Conservation (phyloP, 345 rosid genomes). For the Salix arbutifolia region DNA sequence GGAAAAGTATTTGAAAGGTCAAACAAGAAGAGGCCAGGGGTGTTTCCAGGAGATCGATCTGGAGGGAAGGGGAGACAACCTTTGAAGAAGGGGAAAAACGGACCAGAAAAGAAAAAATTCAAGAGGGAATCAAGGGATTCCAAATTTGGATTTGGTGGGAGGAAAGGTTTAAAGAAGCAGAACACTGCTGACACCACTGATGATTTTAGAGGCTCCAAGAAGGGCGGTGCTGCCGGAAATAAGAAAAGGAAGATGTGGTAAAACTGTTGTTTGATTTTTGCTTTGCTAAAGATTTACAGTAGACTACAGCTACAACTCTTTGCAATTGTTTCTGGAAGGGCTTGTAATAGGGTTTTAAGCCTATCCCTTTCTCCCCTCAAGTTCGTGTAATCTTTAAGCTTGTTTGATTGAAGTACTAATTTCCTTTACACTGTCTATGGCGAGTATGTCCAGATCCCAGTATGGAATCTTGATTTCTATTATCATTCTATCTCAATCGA, state of each 20-base stretch:
- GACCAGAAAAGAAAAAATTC: conserved; percentile 20
- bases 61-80: conserved; percentile 52
- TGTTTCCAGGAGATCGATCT: conserved; percentile 54
- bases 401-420: not conserved
- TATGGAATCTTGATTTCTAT: not conserved
- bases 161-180: conserved; percentile 59
- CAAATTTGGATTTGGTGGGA: conserved; percentile 64
- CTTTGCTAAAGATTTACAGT: not conserved
- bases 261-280: not conserved
- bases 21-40: conserved; percentile 62
- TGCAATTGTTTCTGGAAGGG: not conserved
- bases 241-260: conserved; percentile 43
- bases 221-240: conserved; percentile 37
- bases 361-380: not conserved
- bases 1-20: conserved; percentile 58
- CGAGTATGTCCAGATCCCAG: not conserved
- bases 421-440: not conserved
- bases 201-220: conserved; percentile 38
- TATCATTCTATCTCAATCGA: not conserved
- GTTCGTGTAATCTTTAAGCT: not conserved
- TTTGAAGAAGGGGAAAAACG: conserved; percentile 27
- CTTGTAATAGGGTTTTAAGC: not conserved
- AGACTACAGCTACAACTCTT: not conserved
- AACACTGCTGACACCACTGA: conserved; percentile 49
- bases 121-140: conserved; percentile 45